Percentiles rank a stretch among this genome's conserved stretches.
phyloP scores from a whole-genome alignment of 805 yeast species.

The Saccharomycopsis oosterbeekiorum region DNA sequence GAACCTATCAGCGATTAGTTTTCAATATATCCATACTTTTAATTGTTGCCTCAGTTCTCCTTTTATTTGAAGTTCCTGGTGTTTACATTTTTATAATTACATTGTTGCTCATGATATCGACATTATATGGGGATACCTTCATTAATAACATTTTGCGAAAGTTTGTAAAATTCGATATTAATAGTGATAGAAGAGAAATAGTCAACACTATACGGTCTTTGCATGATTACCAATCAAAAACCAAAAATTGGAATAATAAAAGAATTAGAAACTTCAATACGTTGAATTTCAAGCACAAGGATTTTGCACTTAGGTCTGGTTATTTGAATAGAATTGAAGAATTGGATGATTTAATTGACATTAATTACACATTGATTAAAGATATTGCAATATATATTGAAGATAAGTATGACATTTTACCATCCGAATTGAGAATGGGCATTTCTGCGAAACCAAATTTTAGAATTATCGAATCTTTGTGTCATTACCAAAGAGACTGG shows the following conservation, averaged over 20 bases:
- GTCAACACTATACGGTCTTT: slow-evolving; percentile 37
- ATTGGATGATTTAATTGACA: slow-evolving; percentile 37
- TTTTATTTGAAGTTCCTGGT: not conserved
- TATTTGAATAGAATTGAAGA: slow-evolving; percentile 42
- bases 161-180: slow-evolving; percentile 19
- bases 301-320: slow-evolving; percentile 40
- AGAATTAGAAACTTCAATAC: slow-evolving; percentile 33
- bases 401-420: slow-evolving; percentile 28
- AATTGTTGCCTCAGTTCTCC: not conserved
- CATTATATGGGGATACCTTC: slow-evolving; percentile 16
- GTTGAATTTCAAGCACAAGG: slow-evolving; percentile 49
- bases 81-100: not conserved
- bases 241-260: slow-evolving; percentile 36
- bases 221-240: slow-evolving; percentile 32
- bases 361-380: slow-evolving; percentile 39
- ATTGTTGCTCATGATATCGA: not conserved
- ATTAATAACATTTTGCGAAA: slow-evolving; percentile 17
- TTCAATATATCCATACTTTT: not conserved
- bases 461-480: slow-evolving; percentile 56
- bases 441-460: slow-evolving; percentile 23
- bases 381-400: slow-evolving; percentile 34
- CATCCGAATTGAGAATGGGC: slow-evolving; percentile 34
- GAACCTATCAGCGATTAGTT: not conserved
- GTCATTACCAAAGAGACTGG: slow-evolving; percentile 81
- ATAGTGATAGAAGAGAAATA: slow-evolving; percentile 23